Evolutionary conservation across 257 asterid species (phyloP), one percentile per base, ranked within the genome.

Genomic region (Gentiana macrophylla): DNA sequence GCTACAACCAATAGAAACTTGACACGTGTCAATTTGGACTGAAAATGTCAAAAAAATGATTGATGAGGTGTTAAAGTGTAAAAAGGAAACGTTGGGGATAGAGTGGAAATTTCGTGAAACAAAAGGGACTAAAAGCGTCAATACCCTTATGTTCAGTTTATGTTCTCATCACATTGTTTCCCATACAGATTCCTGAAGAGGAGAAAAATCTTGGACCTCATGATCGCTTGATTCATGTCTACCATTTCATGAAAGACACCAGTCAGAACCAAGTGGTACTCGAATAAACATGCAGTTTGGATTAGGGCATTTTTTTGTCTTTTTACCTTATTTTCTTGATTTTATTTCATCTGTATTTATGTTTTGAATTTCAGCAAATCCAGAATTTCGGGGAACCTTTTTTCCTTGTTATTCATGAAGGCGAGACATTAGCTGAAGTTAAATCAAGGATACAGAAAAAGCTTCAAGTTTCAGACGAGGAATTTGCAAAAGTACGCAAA

Each of bases 351-450:
- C 46, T 5, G 10, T 41, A 41, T 41, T 50, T 9, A 32, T 50
- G 1, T 32, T 11, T 4, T 53, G 49, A 49, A 37, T 53, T 58
- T 37, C 72, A 80, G 79, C 89, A 78, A 65, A 70, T 76, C 32
- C 81, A 74, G 64, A 74, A 72, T 73, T 84, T 84, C 34, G 94
- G 94, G 45, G 89, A 78, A 55, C 94, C 94, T n/a, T 84, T 84
- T 65, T 74, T 84, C 73, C 69, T 80, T 56, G 76, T 73, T 62
- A 78, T 84, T 76, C 87, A 78, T 61, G 94, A 84, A 52, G 75
- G 74, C 3, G 94, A 84, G 72, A 84, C 86, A 57, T 15, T 80
- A 68, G 65, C 73, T 54, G 84, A 78, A 32, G 79, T 84, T 65
- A 84, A 78, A 74, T 53, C 44, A 9, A 84, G 84, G 49, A 72